These are phyloP conservation scores for Trifolium subterraneum DNA, from an alignment of 306 rosid species.

Conservation along the genomic window DNA sequence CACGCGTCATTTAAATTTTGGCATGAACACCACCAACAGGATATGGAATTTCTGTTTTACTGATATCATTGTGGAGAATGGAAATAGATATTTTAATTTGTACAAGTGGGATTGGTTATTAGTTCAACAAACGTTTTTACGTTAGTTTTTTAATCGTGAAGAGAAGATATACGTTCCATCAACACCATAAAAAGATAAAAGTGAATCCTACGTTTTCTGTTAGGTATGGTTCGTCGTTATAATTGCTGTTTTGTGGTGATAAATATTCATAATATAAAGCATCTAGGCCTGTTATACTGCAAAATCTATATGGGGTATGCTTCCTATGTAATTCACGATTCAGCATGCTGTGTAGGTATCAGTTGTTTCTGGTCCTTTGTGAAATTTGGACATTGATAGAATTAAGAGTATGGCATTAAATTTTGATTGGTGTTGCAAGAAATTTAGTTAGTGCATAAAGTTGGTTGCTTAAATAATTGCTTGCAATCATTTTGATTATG, in stretches of 20 bases:
- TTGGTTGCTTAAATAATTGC: slow-evolving; percentile 10
- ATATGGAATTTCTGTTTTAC: slow-evolving; percentile 9
- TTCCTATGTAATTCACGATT: slow-evolving; percentile 1
- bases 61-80: neutral
- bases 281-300: neutral
- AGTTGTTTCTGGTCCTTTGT: neutral
- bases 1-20: neutral
- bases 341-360: slow-evolving; percentile 13
- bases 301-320: neutral
- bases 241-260: slow-evolving; percentile 23
- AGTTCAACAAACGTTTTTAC: neutral
- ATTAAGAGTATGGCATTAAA: slow-evolving; percentile 13
- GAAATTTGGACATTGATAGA: slow-evolving; percentile 10
- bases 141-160: neutral
- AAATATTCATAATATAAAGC: neutral
- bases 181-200: neutral
- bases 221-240: neutral
- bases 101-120: neutral
- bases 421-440: neutral
- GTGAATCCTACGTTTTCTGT: neutral
- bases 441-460: slow-evolving; percentile 3
- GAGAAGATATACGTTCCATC: slow-evolving; percentile 12
- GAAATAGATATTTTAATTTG: neutral
- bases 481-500: slow-evolving; percentile 15
- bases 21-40: neutral